These are phyloP conservation scores for Nothophoma quercina DNA, from an alignment of 2,329 filamentous ascomycete genomes.

Conservation along the genomic window DNA sequence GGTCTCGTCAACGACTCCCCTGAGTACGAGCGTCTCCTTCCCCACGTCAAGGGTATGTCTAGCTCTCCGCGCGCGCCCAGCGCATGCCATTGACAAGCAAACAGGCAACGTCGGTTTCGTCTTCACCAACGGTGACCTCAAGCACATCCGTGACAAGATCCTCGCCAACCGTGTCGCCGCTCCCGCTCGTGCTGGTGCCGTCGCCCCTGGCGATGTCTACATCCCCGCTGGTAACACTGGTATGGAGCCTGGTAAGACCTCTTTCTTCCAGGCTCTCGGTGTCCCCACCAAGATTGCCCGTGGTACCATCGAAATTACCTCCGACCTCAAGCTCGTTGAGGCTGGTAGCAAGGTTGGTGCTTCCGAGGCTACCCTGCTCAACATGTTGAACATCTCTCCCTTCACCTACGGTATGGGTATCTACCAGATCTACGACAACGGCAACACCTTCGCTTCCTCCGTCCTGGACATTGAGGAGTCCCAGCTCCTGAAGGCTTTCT, in stretches of 20 bases:
- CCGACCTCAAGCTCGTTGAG: conserved; percentile 97
- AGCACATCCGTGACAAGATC: conserved; percentile 91
- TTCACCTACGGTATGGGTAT: conserved; percentile 90
- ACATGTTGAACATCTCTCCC: conserved; percentile 98
- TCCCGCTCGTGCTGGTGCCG: conserved; percentile 95
- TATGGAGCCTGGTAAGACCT: conserved; percentile 99
- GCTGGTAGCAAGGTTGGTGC: conserved; percentile 92
- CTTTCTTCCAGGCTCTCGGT: conserved; percentile 99
- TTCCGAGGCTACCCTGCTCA: conserved; percentile 97
- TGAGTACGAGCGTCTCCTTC: conserved; percentile 97
- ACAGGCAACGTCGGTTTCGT: conserved; percentile 92
- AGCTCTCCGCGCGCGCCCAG: background rate
- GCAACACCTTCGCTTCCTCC: conserved; percentile 84
- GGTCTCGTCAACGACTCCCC: conserved; percentile 89
- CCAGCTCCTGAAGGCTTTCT: conserved; percentile 87
- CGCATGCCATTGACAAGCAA: conserved; percentile 25
- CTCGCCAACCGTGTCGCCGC: conserved; percentile 96
- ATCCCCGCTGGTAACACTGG: conserved; percentile 98
- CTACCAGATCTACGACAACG: conserved; percentile 94
- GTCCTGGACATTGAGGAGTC: conserved; percentile 95
- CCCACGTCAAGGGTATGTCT: conserved; percentile 79
- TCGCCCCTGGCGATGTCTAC: conserved; percentile 93
- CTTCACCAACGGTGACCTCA: conserved; percentile 98
- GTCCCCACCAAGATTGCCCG: conserved; percentile 99
- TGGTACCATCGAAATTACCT: conserved; percentile 99